phyloP scores from a whole-genome alignment of 306 rosid genomes.

The Fagus crenata region DNA sequence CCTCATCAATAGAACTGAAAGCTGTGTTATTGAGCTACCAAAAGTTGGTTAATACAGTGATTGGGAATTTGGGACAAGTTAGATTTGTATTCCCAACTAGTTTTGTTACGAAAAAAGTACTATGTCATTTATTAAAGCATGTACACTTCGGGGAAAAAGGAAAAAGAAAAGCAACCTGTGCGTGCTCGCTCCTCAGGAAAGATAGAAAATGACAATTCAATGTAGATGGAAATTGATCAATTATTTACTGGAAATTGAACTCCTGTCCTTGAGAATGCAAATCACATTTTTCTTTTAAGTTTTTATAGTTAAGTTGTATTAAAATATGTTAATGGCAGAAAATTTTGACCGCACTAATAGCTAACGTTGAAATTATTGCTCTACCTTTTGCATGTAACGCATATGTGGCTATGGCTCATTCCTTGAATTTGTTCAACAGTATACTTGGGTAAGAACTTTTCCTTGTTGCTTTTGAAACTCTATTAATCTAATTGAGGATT shows the following conservation, averaged over 20 bases:
- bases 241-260: neutral
- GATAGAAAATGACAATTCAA: neutral
- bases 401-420: conserved; percentile 38
- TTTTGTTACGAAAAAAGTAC: too few relatives aligned
- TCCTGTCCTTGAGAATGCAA: conserved; percentile 32
- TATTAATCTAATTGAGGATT: neutral
- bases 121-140: too few relatives aligned
- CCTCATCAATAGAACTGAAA: too few relatives aligned
- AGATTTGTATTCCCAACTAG: too few relatives aligned
- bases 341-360: conserved; percentile 43
- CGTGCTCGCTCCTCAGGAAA: neutral
- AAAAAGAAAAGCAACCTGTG: neutral
- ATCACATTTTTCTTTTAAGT: conserved; percentile 28
- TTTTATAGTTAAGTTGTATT: conserved; percentile 18
- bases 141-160: too few relatives aligned
- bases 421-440: conserved; percentile 54
- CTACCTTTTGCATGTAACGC: conserved; percentile 54
- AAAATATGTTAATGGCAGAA: conserved; percentile 27
- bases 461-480: conserved; percentile 6
- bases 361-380: conserved; percentile 45
- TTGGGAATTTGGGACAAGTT: too few relatives aligned
- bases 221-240: neutral
- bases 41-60: too few relatives aligned
- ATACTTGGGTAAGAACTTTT: conserved; percentile 71
- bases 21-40: too few relatives aligned